Evolutionary conservation across 1,139 yeast species (phyloP).

Genomic region (Sugiyamaella grinbergsii): DNA sequence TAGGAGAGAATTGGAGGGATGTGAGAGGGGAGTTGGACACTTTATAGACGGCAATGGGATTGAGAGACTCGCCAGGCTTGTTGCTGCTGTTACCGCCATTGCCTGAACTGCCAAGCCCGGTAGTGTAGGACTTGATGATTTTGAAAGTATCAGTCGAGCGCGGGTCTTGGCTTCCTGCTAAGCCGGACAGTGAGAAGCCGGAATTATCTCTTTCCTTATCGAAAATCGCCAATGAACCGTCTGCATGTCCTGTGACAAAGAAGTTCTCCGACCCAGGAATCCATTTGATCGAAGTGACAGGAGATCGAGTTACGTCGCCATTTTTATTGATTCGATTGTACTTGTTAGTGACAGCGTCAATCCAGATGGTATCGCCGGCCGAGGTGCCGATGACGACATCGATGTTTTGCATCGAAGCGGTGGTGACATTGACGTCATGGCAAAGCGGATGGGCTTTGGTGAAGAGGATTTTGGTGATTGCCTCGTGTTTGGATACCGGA

Average conservation of each 20-base stretch:
- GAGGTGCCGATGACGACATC: conserved; percentile 56
- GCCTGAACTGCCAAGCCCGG: conserved; percentile 4
- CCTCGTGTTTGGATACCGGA: conserved; percentile 38
- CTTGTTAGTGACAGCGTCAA: conserved; percentile 50
- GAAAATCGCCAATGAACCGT: conserved; percentile 46
- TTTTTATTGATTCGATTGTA: conserved; percentile 56
- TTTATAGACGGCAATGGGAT: conserved; percentile 64
- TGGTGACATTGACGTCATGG: conserved; percentile 44
- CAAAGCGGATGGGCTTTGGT: conserved; percentile 48
- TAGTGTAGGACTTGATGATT: conserved; percentile 33
- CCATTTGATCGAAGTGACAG: conserved; percentile 47
- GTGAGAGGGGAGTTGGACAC: conserved; percentile 62
- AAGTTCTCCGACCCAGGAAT: conserved; percentile 46
- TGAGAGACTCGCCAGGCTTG: conserved; percentile 27
- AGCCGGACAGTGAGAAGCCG: conserved; percentile 32
- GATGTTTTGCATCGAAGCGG: conserved; percentile 45
- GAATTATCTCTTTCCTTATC: conserved; percentile 49
- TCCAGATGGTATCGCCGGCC: conserved; percentile 60
- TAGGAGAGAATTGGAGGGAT: conserved; percentile 53
- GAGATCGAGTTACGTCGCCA: conserved; percentile 43
- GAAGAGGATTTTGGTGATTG: conserved; percentile 45
- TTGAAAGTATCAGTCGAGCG: conserved; percentile 36
- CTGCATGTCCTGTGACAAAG: conserved; percentile 47
- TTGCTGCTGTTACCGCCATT: background rate
- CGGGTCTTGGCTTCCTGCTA: conserved; percentile 30